Base-by-base conservation (phyloP, 306 rosid species). In the Begonia fuchsioides region DNA sequence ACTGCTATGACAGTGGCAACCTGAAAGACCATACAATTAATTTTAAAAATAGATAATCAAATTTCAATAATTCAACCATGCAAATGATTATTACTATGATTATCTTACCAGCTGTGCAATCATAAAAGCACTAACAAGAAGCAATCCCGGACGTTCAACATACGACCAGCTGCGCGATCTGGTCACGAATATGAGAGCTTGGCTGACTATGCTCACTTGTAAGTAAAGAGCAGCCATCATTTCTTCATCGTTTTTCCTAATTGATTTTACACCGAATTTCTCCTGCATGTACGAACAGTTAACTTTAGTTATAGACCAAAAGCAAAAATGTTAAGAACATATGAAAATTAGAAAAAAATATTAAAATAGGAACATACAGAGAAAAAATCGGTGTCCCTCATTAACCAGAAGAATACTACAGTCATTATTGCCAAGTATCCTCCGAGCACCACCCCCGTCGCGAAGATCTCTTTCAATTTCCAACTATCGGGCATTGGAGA, bases 401-500 rank as follows among this genome's bases (percentile, higher is more conserved):
- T 81, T 57, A 81, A 47, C 95, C 95, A 90, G 67, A 90, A 90
- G 80, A 90, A 90, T 44, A 85, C 55, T 49, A 90, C 81, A 13
- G 97, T 81, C 97, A 84, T 81, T 62, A 84, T 51, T 47, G 85
- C 95, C 76, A 90, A 79, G 86, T 90, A 90, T 55, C 97, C 80
- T 51, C 97, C 97, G 20, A 90, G 97, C 58, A 75, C 75, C 52
- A 84, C 32, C 38, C 97, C 97, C 0, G 97, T 90, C 15, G 97
- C 97, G 56, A 90, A 90, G 12, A 90, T 90, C 75, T 90, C 97
- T 61, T 38, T 70, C 51, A 90, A 54, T 71, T 90, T 90, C 97
- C 97, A 90, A 80, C 97, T 90, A 59, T 90, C 97, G 11, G 97
- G 97, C 71, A 84, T 46, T 57, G 97, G 97, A 60, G 97, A 90